Evolutionary conservation across 2,329 filamentous ascomycete species (phyloP), one percentile per base, ranked within the genome.

Genomic region (Scytalidium lignicola): DNA sequence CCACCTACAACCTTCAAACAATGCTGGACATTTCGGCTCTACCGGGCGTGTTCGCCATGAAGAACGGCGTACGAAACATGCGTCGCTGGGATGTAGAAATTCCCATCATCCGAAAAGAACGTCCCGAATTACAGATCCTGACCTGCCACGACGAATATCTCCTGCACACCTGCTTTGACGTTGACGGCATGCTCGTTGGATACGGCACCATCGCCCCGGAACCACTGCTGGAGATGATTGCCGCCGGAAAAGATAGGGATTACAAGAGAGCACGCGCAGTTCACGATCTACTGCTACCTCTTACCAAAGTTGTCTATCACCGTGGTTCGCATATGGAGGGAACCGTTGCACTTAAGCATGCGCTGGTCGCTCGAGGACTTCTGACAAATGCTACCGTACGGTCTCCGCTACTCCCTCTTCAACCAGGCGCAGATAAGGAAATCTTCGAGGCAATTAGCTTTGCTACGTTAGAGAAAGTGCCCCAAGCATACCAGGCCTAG

Each of bases 1-100:
- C 74, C 3, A 76, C 70, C 1, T 78, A 78, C 58, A 74, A 62
- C 53, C 65, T 78, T 19, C 67, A 77, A 53, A 78, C 74, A 0
- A 69, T 78, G 54, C 69, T 79, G 2, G 74, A 78, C 45, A 77
- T 78, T 47, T 66, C 74, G 2, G 75, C 74, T 7, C 73, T 68
- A 28, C 75, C 74, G 1, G 74, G 75, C 22, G 73, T 76, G 5
- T 75, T 78, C 42, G 75, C 75, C 15, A 78, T 78, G 74, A 78
- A 78, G 68, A 78, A 78, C 52, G 75, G 75, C 18, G 75, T 78
- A 9, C 70, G 75, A 47, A 77, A 78, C 60, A 78, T 78, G 75
- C 69, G 73, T n/a, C 71, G 75, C 17, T 78, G 75, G 75, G 75
- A 78, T 46, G 75, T 72, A 0, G 75, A 78, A 59, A 78, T 78